Evolutionary conservation across 108 stramenopile genomes (phyloP).

Genomic region (Aurantiochytrium sp.): DNA sequence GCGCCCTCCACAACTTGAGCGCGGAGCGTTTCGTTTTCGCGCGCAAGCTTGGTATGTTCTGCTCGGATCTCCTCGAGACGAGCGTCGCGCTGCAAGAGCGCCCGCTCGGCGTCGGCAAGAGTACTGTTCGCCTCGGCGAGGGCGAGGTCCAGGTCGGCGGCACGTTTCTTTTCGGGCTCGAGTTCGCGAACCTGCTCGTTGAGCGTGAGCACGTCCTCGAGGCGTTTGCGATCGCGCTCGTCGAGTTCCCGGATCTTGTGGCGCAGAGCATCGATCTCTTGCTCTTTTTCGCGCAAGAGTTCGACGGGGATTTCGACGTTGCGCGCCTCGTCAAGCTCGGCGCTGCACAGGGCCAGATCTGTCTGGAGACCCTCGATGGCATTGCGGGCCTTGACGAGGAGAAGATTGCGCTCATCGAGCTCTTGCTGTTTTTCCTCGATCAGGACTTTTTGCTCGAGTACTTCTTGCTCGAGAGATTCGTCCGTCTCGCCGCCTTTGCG

Average conservation of each 20-base stretch:
- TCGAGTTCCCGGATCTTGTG: neutral
- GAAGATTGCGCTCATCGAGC: neutral
- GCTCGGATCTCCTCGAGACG: neutral
- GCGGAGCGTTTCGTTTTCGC: neutral
- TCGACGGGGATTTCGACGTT: neutral
- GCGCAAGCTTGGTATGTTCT: neutral
- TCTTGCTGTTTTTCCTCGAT: slow-evolving; percentile 3
- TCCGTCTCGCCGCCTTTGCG: slow-evolving; percentile 5
- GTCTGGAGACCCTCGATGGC: slow-evolving; percentile 14
- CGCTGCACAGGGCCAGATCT: neutral
- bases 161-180: neutral
- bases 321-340: neutral
- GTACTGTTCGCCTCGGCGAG: too few relatives aligned
- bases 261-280: neutral
- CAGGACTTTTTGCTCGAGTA: neutral
- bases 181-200: neutral
- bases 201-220: neutral
- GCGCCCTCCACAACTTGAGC: neutral
- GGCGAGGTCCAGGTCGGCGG: too few relatives aligned
- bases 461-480: neutral
- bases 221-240: neutral
- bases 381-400: neutral
- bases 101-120: neutral
- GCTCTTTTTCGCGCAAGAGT: neutral
- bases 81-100: neutral